Percentiles rank a stretch among this genome's conserved stretches.
Conservation (phyloP, 495 filamentous ascomycete genomes). For the Polyplosphaeria fusca region DNA sequence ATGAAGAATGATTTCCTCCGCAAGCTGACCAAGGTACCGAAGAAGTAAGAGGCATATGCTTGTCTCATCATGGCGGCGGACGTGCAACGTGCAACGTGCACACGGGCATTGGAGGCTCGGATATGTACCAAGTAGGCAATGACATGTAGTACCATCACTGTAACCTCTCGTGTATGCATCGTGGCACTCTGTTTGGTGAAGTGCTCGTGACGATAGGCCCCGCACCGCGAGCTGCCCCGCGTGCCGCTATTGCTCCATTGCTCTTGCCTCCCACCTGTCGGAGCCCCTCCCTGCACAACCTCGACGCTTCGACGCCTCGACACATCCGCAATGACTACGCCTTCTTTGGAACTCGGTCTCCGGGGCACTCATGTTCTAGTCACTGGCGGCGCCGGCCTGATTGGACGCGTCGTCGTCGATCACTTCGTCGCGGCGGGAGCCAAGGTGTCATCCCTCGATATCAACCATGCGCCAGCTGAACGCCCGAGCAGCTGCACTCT, state of each 20-base stretch:
- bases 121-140: no score
- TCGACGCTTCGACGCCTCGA: no score
- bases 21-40: constrained; percentile 60
- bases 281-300: background rate
- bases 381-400: constrained; percentile 50
- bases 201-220: no score
- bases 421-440: constrained; percentile 44
- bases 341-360: constrained; percentile 37
- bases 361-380: constrained; percentile 48
- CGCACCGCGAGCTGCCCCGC: no score
- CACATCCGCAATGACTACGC: constrained; percentile 1
- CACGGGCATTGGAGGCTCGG: no score
- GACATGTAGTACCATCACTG: no score
- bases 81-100: no score
- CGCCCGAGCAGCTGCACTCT: background rate
- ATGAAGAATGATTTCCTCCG: constrained; percentile 67
- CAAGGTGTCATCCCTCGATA: constrained; percentile 42
- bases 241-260: background rate
- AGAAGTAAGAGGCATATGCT: no score
- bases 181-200: no score
- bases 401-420: constrained; percentile 38
- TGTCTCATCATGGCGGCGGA: no score
- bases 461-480: constrained; percentile 17
- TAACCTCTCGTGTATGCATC: no score
- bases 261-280: background rate